Evolutionary conservation across 768 basidiomycete genomes (phyloP).

Genomic region (Leccinum pellstonianum): DNA sequence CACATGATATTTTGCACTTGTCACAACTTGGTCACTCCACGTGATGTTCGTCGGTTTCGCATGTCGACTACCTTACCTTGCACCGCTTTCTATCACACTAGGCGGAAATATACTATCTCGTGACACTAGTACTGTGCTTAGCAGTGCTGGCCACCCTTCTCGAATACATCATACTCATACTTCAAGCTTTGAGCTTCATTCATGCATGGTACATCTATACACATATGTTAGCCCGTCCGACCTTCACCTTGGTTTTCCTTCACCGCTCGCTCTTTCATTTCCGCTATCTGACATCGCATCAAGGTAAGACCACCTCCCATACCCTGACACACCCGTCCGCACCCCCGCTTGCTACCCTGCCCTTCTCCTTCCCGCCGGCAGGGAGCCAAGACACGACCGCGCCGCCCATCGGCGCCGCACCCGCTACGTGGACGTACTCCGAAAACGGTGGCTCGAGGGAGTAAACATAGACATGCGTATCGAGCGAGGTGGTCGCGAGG

Average conservation of each 20-base stretch:
- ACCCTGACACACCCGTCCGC: conserved; percentile 78
- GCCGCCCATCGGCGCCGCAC: conserved; percentile 84
- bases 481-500: conserved; percentile 86
- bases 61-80: too few species aligned
- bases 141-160: too few species aligned
- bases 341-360: conserved; percentile 66
- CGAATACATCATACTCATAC: too few species aligned
- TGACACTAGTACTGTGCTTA: too few species aligned
- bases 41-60: too few species aligned
- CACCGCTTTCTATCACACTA: too few species aligned
- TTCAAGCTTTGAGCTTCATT: too few species aligned
- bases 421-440: conserved; percentile 79
- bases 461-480: conserved; percentile 91
- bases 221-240: background rate
- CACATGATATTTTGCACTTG: too few species aligned
- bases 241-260: too few species aligned
- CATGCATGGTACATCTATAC: background rate
- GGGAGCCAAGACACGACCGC: conserved; percentile 75
- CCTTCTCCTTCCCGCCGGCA: conserved; percentile 34
- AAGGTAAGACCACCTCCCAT: conserved; percentile 54
- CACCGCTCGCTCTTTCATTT: background rate
- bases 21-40: too few species aligned
- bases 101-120: too few species aligned
- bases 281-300: background rate
- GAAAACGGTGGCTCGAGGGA: conserved; percentile 61